Base-by-base conservation (phyloP, 1,284 basidiomycete species). In the Schizophyllum amplum region DNA sequence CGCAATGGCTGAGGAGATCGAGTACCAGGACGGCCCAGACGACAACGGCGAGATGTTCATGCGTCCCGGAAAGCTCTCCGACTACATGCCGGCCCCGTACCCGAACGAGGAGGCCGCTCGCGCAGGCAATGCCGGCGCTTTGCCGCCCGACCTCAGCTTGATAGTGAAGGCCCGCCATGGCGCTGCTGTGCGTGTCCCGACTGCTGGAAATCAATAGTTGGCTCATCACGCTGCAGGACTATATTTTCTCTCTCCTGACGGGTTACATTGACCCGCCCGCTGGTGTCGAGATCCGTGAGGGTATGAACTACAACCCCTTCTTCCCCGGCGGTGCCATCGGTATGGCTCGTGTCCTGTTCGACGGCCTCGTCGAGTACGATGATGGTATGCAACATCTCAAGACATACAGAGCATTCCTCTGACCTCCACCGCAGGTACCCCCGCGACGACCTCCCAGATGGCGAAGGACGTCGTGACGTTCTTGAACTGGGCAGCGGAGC, bases 141-240 rank as follows among this genome's bases (percentile, higher is more conserved):
- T 96, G 54, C 97, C 97, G 65, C 97, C 97, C 48, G 97, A 99
- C 80, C 81, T 99, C 67, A 94, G 91, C 65, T 80, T 99, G 73
- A 99, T 99, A 68, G 84, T 91, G 78, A 99, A 99, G 81, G 97
- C 97, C 63, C 92, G 97, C 69, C 97, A 99, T 72, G 94, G 95
- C 69, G 94, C 86, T 73, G 87, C 92, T 68, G 94, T 95, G 74
- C 70, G 84, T 80, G 46, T 51, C 5, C 23, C 55, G n/a, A 55
- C 17, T 51, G 20, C 51, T 46, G 47, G 7, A 21, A 33, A 5
- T 13, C 24, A 17, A 24, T 17, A 27, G 17, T 13, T 5, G 6
- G 13, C 27, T 33, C 27, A 47, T 42, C 7, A 42, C 24, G 50
- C 20, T 58, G 17, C 64, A 94, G 91, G 94, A 99, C 76, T 98